Evolutionary conservation across 371 early-diverging fungal genomes (phyloP), one percentile per base, ranked within the genome.

Genomic region (Choanephora cucurbitarum): DNA sequence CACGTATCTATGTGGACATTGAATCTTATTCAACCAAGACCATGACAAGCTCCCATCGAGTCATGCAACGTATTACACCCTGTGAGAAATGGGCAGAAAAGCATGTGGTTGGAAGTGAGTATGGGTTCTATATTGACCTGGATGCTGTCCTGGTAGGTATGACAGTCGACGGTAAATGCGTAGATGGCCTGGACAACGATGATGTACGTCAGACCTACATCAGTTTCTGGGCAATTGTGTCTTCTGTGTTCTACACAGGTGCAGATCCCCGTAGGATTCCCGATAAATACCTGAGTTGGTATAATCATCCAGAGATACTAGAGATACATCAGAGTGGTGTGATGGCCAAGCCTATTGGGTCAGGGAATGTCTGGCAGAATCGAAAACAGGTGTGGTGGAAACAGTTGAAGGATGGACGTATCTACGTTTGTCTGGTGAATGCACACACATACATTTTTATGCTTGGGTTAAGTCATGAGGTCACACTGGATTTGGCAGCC

Each of bases 331-430:
- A 71, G 24, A 65, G 66, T 13, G 73, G 77, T 13, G 52, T 71
- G 49, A 77, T 77, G 77, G 72, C 77, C 1, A 33, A 51, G 7
- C 77, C 77, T 0, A 67, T 77, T 33, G 71, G 72, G 1, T 69
- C 71, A 7, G 73, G 77, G 0, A 60, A 77, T 39, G 76, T 68
- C 1, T 68, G 70, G 69, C 44, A 59, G 19, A 77, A 73, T 32
- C 58, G 73, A 34, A 66, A 59, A 17, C 77, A 77, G 51, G 64
- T 77, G 1, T 77, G 77, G 77, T 73, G 73, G 73, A 77, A 77
- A 21, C 53, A 33, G 8, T 13, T 77, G 18, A 61, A 67, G 11
- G 73, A 73, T 49, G 73, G 73, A 17, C 69, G 72, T 0, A 55
- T 71, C 6, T 71, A 71, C 43, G 63, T 61, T 28, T 69, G 73